Evolutionary conservation across 108 stramenopile species (phyloP).

Genomic region (Aureococcus anophagefferens): DNA sequence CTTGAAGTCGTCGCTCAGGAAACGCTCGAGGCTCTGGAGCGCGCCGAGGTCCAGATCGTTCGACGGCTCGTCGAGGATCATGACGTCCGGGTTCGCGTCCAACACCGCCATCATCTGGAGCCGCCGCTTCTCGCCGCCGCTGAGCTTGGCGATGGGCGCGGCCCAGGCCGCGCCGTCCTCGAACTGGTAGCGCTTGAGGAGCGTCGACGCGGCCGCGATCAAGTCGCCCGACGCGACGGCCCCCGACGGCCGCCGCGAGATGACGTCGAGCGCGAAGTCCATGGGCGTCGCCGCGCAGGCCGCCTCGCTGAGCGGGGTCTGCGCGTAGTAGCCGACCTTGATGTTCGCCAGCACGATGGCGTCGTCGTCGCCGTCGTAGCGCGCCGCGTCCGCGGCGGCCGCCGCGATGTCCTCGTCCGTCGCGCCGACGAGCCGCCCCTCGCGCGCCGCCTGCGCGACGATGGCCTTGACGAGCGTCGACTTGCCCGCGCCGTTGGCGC

Average conservation of each 20-base stretch:
- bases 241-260: not conserved
- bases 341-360: not conserved
- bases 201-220: not conserved
- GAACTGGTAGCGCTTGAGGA: not conserved
- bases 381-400: not conserved
- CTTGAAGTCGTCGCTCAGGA: not conserved
- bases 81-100: constrained; percentile 58
- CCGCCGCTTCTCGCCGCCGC: constrained; percentile 65
- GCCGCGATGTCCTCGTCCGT: not conserved
- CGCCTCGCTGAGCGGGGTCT: not conserved
- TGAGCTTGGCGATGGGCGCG: not conserved
- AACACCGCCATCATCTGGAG: constrained; percentile 65
- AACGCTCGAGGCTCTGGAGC: constrained; percentile 55
- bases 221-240: not conserved
- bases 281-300: not conserved
- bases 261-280: not conserved
- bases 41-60: constrained; percentile 69
- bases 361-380: not conserved
- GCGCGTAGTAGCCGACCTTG: not conserved
- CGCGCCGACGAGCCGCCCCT: not conserved
- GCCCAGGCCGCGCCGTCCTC: not conserved
- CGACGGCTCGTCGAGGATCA: constrained; percentile 57
- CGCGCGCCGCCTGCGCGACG: not conserved
- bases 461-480: not conserved
- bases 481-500: constrained; percentile 66